Conservation (phyloP, 805 yeast genomes). For the Candida sakaeoensis region DNA sequence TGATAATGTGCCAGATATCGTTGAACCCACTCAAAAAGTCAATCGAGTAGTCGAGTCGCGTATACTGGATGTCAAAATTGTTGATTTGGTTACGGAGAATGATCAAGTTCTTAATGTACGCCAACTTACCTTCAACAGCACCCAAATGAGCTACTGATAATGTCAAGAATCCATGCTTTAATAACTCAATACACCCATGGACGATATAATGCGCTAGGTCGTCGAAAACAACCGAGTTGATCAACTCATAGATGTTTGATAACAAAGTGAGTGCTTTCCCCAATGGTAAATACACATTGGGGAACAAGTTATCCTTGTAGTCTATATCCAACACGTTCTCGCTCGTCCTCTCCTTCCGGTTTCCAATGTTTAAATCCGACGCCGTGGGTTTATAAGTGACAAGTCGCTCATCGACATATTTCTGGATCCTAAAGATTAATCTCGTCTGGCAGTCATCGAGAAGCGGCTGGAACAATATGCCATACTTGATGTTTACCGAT, state of each 20-base stretch:
- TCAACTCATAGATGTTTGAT: conserved; percentile 74
- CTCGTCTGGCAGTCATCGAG: conserved; percentile 76
- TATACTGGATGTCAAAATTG: conserved; percentile 76
- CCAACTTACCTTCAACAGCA: conserved; percentile 55
- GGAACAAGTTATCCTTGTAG: conserved; percentile 33
- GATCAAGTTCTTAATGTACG: conserved; percentile 68
- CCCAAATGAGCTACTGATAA: conserved; percentile 47
- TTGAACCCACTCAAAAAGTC: conserved; percentile 74
- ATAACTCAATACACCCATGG: conserved; percentile 66
- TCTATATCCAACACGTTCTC: conserved; percentile 25
- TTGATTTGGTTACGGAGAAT: conserved; percentile 64
- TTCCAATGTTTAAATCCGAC: conserved; percentile 63
- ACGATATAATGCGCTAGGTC: conserved; percentile 85
- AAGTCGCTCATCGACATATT: conserved; percentile 65
- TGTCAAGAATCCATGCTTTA: conserved; percentile 49
- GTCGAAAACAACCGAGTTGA: conserved; percentile 76
- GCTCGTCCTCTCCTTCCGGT: conserved; percentile 18
- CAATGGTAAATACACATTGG: conserved; percentile 67
- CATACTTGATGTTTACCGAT: conserved; percentile 41
- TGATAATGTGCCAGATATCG: conserved; percentile 38
- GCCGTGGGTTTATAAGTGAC: conserved; percentile 62
- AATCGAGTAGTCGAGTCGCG: conserved; percentile 65
- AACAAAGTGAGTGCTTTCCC: conserved; percentile 64
- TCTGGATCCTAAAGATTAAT: conserved; percentile 74
- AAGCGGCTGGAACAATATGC: conserved; percentile 64